A percentile compares a stretch with the other conserved stretches of the same genome.
Evolutionary conservation across 225 moss, liverwort and hornwort species (phyloP).

Genomic region (Pleurozium schreberi): DNA sequence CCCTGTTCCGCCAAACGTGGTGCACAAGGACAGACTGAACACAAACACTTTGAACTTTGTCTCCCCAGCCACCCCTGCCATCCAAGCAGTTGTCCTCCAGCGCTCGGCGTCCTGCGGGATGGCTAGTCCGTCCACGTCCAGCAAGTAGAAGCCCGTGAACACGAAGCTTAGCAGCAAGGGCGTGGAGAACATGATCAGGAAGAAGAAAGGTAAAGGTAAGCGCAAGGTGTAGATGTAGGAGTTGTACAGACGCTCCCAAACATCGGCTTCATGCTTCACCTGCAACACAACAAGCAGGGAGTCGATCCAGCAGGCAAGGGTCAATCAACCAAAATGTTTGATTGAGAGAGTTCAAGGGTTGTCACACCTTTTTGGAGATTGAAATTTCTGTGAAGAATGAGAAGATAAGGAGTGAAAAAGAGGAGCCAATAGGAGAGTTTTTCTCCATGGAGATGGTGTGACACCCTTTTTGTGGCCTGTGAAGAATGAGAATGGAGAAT

Average conservation of each 20-base stretch:
- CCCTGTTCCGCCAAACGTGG: conserved; percentile 49
- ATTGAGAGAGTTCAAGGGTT: neutral
- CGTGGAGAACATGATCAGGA: conserved; percentile 45
- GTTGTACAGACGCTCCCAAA: conserved; percentile 34
- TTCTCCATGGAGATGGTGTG: neutral
- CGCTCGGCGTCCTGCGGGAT: conserved; percentile 18
- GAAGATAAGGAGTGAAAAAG: too few relatives aligned
- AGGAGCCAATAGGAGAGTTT: neutral
- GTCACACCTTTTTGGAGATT: neutral
- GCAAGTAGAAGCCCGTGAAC: conserved; percentile 51
- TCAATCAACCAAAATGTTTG: neutral
- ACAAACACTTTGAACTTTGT: conserved; percentile 54
- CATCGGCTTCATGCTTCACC: conserved; percentile 28
- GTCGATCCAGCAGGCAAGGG: too few relatives aligned
- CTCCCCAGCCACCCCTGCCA: conserved; percentile 13
- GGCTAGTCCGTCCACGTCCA: conserved; percentile 52
- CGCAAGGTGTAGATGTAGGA: conserved; percentile 56
- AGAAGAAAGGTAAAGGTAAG: conserved; percentile 48
- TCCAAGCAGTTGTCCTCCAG: conserved; percentile 11
- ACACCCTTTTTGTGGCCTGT: too few relatives aligned
- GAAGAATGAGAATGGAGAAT: too few relatives aligned
- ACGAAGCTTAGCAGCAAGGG: conserved; percentile 49
- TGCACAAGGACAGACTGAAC: conserved; percentile 60
- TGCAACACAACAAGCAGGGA: neutral
- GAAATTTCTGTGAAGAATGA: too few relatives aligned